Conservation (phyloP, 2,329 filamentous ascomycete genomes). For the Penicillium oxalicum region DNA sequence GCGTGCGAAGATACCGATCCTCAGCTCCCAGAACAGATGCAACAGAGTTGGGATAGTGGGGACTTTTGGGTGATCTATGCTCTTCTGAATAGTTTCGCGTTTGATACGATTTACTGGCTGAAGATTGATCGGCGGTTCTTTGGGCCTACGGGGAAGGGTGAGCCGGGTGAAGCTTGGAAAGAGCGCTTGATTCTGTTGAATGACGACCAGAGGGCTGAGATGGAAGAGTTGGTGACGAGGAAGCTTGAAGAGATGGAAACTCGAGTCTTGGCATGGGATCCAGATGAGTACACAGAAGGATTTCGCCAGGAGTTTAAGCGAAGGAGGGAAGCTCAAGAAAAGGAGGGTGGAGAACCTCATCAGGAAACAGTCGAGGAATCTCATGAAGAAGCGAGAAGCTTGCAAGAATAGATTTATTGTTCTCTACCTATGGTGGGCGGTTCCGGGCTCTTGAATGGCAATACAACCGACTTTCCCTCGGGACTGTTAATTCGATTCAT, state of each 20-base stretch:
- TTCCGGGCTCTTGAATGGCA: too few relatives aligned
- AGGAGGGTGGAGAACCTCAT: neutral
- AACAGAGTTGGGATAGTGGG: constrained; percentile 19
- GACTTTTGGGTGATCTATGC: constrained; percentile 20
- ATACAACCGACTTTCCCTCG: too few relatives aligned
- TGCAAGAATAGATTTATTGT: neutral
- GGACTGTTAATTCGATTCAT: too few relatives aligned
- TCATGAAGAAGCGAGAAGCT: neutral
- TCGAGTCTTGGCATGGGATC: constrained; percentile 8
- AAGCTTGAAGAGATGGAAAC: constrained; percentile 7
- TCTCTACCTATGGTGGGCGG: too few relatives aligned
- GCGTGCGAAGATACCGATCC: too few relatives aligned
- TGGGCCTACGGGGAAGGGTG: neutral
- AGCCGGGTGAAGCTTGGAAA: constrained; percentile 7
- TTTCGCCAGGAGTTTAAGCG: neutral
- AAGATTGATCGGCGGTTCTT: constrained; percentile 8
- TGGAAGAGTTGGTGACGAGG: constrained; percentile 4
- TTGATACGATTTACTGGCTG: constrained; percentile 14
- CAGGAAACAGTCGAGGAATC: neutral
- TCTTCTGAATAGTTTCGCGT: constrained; percentile 18
- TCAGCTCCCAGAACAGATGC: constrained; percentile 4
- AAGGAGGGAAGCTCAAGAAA: neutral
- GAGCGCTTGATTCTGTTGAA: constrained; percentile 5
- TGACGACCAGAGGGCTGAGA: constrained; percentile 1
- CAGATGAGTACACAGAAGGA: constrained; percentile 5